Evolutionary conservation across 257 asterid species (phyloP).

Genomic region (Capsicum chinense): DNA sequence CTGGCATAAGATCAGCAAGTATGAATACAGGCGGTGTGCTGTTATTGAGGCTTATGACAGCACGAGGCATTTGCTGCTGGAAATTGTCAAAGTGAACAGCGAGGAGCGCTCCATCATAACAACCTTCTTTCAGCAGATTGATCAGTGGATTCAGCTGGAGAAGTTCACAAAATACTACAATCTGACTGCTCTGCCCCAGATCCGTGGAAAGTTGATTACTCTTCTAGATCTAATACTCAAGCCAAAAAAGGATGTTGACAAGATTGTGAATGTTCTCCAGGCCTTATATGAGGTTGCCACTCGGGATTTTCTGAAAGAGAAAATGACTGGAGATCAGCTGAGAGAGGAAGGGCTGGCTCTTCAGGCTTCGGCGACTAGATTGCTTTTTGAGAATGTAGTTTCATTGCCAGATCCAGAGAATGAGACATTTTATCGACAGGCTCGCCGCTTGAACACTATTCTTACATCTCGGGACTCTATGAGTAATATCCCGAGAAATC

Average conservation of each 20-base stretch:
- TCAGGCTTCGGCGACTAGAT: slow-evolving; percentile 59
- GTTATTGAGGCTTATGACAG: slow-evolving; percentile 90
- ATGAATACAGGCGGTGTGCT: slow-evolving; percentile 93
- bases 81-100: slow-evolving; percentile 67
- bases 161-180: slow-evolving; percentile 81
- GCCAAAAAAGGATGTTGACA: slow-evolving; percentile 66
- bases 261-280: slow-evolving; percentile 92
- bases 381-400: slow-evolving; percentile 85
- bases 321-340: slow-evolving; percentile 72
- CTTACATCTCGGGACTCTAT: slow-evolving; percentile 95
- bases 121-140: slow-evolving; percentile 84
- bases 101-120: slow-evolving; percentile 87
- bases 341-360: slow-evolving; percentile 95
- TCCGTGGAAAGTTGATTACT: slow-evolving; percentile 76
- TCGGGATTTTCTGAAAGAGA: slow-evolving; percentile 82
- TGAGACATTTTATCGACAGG: slow-evolving; percentile 82
- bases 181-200: slow-evolving; percentile 63
- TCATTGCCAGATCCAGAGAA: slow-evolving; percentile 71
- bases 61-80: slow-evolving; percentile 69
- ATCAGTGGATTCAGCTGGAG: slow-evolving; percentile 77
- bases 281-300: slow-evolving; percentile 94
- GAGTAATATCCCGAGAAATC: slow-evolving; percentile 89
- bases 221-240: slow-evolving; percentile 72
- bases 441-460: slow-evolving; percentile 84
- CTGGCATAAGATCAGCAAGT: slow-evolving; percentile 87